Conservation (phyloP, 495 filamentous ascomycete species). For the Penicillium dipodomyicola region DNA sequence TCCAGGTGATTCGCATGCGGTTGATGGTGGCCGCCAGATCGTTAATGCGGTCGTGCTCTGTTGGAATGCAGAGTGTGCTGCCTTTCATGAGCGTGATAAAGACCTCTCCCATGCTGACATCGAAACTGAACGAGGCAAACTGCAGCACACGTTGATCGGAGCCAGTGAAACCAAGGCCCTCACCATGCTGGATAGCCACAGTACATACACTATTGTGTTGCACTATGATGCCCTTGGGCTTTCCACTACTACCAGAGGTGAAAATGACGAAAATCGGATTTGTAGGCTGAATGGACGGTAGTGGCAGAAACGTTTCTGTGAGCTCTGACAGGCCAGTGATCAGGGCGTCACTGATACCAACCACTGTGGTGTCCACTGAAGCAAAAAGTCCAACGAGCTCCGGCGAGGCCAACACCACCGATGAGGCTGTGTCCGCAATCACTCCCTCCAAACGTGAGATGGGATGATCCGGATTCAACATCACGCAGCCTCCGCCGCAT, state of each 20-base stretch:
- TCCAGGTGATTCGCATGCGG: slow-evolving; percentile 6
- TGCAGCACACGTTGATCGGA: slow-evolving; percentile 17
- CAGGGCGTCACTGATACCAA: background rate
- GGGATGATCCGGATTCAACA: background rate
- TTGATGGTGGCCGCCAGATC: slow-evolving; percentile 11
- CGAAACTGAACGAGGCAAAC: slow-evolving; percentile 21
- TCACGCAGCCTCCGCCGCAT: slow-evolving; percentile 14
- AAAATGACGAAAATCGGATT: slow-evolving; percentile 49
- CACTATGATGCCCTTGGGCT: slow-evolving; percentile 73
- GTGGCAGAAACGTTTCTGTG: no score
- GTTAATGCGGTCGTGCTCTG: slow-evolving; percentile 21
- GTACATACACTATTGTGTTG: slow-evolving; percentile 62
- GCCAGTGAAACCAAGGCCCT: slow-evolving; percentile 29
- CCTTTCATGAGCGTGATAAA: slow-evolving; percentile 24
- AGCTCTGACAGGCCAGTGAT: background rate
- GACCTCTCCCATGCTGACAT: slow-evolving; percentile 17
- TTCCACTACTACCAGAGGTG: slow-evolving; percentile 80
- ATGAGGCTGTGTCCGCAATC: slow-evolving; percentile 10
- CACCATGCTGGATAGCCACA: slow-evolving; percentile 8
- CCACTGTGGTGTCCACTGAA: no score
- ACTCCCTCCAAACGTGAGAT: background rate
- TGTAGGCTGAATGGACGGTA: background rate
- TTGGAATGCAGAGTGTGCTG: slow-evolving; percentile 27
- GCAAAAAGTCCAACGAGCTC: no score
- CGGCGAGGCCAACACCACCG: background rate